phyloP scores from a whole-genome alignment of 371 early-diverging fungal species.

The Umbelopsis sp. region DNA sequence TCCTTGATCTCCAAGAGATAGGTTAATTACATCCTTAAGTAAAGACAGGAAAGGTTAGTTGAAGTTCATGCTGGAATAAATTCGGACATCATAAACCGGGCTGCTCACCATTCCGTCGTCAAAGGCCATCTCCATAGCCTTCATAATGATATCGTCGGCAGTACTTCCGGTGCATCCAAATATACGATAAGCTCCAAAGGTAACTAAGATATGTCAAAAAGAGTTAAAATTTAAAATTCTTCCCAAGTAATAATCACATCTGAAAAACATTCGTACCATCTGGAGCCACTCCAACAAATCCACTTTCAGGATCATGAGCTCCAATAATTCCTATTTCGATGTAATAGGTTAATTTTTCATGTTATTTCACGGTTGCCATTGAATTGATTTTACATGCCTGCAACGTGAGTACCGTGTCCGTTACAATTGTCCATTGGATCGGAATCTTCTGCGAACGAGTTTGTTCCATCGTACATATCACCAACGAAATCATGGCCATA shows the following conservation, averaged over 20 bases:
- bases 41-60: neutral
- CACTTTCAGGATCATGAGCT: conserved; percentile 12
- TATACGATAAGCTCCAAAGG: conserved; percentile 68
- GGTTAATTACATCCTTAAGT: conserved; percentile 35
- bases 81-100: neutral
- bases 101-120: conserved; percentile 60
- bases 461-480: conserved; percentile 36
- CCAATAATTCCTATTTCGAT: conserved; percentile 24
- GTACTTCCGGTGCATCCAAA: conserved; percentile 80
- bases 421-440: conserved; percentile 63
- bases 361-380: neutral
- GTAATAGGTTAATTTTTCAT: neutral
- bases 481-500: conserved; percentile 59
- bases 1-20: conserved; percentile 47
- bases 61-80: neutral
- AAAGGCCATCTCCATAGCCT: conserved; percentile 73
- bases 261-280: conserved; percentile 25
- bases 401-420: conserved; percentile 71
- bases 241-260: neutral
- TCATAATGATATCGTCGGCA: conserved; percentile 71
- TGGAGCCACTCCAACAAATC: conserved; percentile 40
- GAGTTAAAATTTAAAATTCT: neutral
- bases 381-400: conserved; percentile 30
- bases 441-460: conserved; percentile 33
- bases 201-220: conserved; percentile 32